phyloP scores from a whole-genome alignment of 1,139 yeast species.

The Geotrichum macrosporum region DNA sequence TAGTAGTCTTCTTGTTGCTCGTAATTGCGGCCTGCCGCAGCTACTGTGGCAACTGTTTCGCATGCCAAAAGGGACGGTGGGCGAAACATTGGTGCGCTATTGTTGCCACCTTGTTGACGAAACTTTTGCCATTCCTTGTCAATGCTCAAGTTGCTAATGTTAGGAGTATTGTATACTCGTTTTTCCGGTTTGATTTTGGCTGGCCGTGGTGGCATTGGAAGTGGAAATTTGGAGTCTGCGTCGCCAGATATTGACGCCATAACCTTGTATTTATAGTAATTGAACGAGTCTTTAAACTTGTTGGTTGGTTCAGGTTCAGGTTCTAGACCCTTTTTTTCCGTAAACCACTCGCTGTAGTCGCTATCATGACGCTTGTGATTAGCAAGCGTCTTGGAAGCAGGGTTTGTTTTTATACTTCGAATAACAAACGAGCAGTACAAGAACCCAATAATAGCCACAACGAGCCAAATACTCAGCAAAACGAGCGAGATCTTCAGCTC shows the following conservation, averaged over 20 bases:
- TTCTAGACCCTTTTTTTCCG: slow-evolving; percentile 3
- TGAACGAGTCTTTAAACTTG: not conserved
- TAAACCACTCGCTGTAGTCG: slow-evolving; percentile 11
- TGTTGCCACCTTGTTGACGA: not conserved
- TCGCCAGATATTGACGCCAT: not conserved
- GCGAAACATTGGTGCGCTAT: slow-evolving; percentile 1
- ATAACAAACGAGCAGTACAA: slow-evolving; percentile 24
- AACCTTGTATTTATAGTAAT: slow-evolving; percentile 3
- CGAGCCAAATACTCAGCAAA: slow-evolving; percentile 28
- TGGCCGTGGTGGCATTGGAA: slow-evolving; percentile 11
- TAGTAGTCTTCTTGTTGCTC: not conserved
- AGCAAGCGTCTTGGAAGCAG: not conserved
- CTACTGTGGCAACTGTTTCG: not conserved
- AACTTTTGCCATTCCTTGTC: slow-evolving; percentile 17
- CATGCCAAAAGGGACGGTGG: slow-evolving; percentile 13
- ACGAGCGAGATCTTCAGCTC: slow-evolving; percentile 30
- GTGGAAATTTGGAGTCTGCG: not conserved
- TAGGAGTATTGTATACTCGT: not conserved
- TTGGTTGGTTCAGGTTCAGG: not conserved
- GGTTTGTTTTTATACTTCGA: slow-evolving; percentile 5
- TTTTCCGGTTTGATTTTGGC: slow-evolving; percentile 3
- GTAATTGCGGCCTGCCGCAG: not conserved
- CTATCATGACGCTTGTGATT: slow-evolving; percentile 2
- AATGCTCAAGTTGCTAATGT: slow-evolving; percentile 8
- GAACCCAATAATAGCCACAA: slow-evolving; percentile 26